phyloP scores from a whole-genome alignment of 352 stramenopile genomes.

The Elongisporangium undulatum region DNA sequence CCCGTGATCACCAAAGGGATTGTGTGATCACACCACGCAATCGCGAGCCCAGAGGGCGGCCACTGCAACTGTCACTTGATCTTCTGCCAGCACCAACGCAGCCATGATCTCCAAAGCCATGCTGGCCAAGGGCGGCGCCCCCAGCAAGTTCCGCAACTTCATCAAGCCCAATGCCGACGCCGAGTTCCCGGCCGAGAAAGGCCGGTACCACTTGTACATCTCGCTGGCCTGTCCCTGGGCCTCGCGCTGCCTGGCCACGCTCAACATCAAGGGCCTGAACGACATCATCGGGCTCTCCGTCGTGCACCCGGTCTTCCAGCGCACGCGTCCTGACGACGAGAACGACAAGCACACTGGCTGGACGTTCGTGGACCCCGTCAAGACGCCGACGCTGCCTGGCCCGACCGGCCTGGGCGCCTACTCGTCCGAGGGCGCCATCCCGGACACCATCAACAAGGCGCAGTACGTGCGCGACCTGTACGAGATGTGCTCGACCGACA shows the following conservation, averaged over 20 bases:
- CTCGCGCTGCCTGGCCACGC: conserved; percentile 53
- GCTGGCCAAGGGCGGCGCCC: conserved; percentile 29
- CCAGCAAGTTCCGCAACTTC: conserved; percentile 44
- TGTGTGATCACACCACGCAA: no score
- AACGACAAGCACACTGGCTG: conserved; percentile 36
- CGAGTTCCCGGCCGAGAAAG: conserved; percentile 33
- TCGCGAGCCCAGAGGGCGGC: no score
- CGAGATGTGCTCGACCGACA: conserved; percentile 29
- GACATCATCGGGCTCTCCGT: conserved; percentile 88
- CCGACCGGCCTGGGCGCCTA: conserved; percentile 33
- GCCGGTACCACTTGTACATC: conserved; percentile 91
- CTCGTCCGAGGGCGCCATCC: conserved; percentile 25
- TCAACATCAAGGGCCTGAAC: conserved; percentile 90
- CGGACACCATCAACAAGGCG: conserved; percentile 32
- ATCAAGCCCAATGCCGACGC: conserved; percentile 34
- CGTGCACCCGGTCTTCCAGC: conserved; percentile 65
- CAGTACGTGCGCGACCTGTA: conserved; percentile 47
- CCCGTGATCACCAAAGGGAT: no score
- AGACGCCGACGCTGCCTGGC: conserved; percentile 28
- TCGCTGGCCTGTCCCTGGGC: conserved; percentile 88
- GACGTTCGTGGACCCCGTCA: conserved; percentile 39
- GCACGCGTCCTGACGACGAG: conserved; percentile 34
- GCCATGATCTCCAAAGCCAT: conserved; percentile 34
- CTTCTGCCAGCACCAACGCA: background rate
- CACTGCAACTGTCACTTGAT: no score